Percentiles rank a stretch among this genome's conserved stretches.
Evolutionary conservation across 768 basidiomycete genomes (phyloP).

Genomic region (Mycena rebaudengoi): DNA sequence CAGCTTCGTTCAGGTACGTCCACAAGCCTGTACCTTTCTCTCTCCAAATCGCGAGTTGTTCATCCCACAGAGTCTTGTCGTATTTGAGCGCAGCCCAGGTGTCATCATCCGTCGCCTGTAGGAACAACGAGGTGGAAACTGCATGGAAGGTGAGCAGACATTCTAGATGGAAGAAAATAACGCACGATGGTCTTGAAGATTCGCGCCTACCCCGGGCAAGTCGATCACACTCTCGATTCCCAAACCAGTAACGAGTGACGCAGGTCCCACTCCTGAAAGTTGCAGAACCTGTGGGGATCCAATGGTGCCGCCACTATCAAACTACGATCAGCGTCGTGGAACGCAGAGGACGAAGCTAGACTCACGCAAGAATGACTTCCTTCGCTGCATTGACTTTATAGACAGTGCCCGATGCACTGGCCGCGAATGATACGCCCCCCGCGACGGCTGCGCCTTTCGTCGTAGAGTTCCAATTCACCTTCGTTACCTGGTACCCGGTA

Average conservation of each 20-base stretch:
- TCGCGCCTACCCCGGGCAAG: conserved; percentile 24
- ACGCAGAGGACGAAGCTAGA: neutral
- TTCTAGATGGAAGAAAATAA: neutral
- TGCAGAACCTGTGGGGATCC: conserved; percentile 26
- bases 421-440: conserved; percentile 26
- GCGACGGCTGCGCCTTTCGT: conserved; percentile 21
- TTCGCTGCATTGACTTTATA: conserved; percentile 26
- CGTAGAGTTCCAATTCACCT: conserved; percentile 26
- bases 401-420: conserved; percentile 1
- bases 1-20: conserved; percentile 29
- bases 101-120: conserved; percentile 20
- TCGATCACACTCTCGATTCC: conserved; percentile 25
- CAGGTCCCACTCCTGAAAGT: conserved; percentile 24
- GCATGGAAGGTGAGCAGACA: neutral
- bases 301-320: conserved; percentile 20
- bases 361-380: conserved; percentile 27
- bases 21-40: conserved; percentile 27
- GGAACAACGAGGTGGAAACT: conserved; percentile 16
- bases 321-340: neutral
- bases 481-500: conserved; percentile 24
- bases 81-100: conserved; percentile 24
- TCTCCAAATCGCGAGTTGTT: conserved; percentile 24
- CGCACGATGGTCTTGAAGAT: conserved; percentile 27
- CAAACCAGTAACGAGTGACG: conserved; percentile 14
- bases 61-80: conserved; percentile 11